Evolutionary conservation across 768 basidiomycete genomes (phyloP).

Genomic region (Rhizopogon vesiculosus): DNA sequence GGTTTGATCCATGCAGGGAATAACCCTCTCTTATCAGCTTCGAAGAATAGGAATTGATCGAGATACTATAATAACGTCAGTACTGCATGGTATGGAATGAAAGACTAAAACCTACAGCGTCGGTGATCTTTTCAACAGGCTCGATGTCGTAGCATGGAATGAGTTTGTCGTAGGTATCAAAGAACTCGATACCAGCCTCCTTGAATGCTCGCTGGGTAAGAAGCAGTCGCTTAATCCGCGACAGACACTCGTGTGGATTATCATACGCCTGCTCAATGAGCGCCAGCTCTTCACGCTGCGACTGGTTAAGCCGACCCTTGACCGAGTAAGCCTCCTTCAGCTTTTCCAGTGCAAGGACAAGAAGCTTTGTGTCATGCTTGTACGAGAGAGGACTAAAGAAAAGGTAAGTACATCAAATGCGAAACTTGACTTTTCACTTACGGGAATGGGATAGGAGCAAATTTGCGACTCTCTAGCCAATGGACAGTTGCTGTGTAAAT

Average conservation of each 20-base stretch:
- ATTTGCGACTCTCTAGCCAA: slow-evolving; percentile 97
- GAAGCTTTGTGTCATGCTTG: slow-evolving; percentile 97
- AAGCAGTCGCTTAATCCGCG: slow-evolving; percentile 95
- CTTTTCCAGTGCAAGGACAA: slow-evolving; percentile 96
- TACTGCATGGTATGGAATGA: slow-evolving; percentile 3
- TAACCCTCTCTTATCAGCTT: slow-evolving; percentile 95
- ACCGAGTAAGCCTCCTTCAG: slow-evolving; percentile 99
- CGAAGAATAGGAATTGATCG: slow-evolving; percentile 98
- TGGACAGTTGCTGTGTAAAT: slow-evolving; percentile 99
- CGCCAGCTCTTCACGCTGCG: slow-evolving; percentile 95
- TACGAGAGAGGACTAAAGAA: slow-evolving; percentile 79
- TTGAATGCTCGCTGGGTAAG: slow-evolving; percentile 99
- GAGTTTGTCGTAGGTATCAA: slow-evolving; percentile 96
- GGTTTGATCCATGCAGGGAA: slow-evolving; percentile 99
- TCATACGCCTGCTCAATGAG: slow-evolving; percentile 99
- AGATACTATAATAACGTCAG: slow-evolving; percentile 55
- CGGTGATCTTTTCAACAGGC: slow-evolving; percentile 99
- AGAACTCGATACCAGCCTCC: slow-evolving; percentile 95
- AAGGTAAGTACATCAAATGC: slow-evolving; percentile 1
- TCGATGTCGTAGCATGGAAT: slow-evolving; percentile 99
- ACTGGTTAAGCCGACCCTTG: slow-evolving; percentile 96
- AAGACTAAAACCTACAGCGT: slow-evolving; percentile 58
- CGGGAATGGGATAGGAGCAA: slow-evolving; percentile 99
- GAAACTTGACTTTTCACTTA: slow-evolving; percentile 30
- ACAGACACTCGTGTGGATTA: slow-evolving; percentile 97